Evolutionary conservation across 345 rosid species (phyloP).

Genomic region (Rubroshorea leprosula): DNA sequence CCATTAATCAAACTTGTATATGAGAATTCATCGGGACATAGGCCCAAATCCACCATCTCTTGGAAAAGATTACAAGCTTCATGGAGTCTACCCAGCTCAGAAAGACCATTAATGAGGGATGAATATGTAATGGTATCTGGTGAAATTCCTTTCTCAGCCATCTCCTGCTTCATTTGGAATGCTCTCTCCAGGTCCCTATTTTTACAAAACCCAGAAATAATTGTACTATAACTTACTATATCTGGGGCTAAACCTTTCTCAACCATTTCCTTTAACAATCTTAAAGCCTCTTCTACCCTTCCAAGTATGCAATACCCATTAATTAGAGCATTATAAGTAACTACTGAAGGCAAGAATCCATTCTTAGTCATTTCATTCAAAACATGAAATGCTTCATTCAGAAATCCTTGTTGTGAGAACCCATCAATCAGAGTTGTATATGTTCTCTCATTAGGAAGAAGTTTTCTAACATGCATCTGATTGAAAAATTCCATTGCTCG

Average conservation of each 20-base stretch:
- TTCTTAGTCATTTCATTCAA: conserved; percentile 52
- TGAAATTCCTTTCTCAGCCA: conserved; percentile 52
- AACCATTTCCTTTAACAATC: conserved; percentile 47
- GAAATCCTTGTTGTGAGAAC: conserved; percentile 57
- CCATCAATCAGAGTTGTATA: conserved; percentile 83
- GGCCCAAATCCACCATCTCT: conserved; percentile 51
- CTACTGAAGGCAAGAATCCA: conserved; percentile 70
- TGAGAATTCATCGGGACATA: conserved; percentile 62
- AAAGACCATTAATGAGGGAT: conserved; percentile 67
- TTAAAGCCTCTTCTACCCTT: conserved; percentile 55
- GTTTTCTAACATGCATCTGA: conserved; percentile 81
- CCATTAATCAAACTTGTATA: conserved; percentile 76
- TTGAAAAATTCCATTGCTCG: conserved; percentile 72
- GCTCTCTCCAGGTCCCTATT: conserved; percentile 56
- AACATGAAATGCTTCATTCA: conserved; percentile 57
- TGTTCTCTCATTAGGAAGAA: conserved; percentile 65
- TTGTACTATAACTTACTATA: conserved; percentile 76
- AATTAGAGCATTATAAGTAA: conserved; percentile 74
- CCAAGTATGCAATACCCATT: conserved; percentile 70
- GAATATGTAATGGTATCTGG: conserved; percentile 74
- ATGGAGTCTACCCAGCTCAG: conserved; percentile 51
- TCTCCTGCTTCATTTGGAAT: conserved; percentile 48
- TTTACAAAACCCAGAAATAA: conserved; percentile 67
- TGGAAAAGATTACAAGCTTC: conserved; percentile 73
- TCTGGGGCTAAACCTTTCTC: conserved; percentile 59